Evolutionary conservation across 73 alveolate species (phyloP), one percentile per base, ranked within the genome.

Genomic region (Paramecium pentaurelia): DNA sequence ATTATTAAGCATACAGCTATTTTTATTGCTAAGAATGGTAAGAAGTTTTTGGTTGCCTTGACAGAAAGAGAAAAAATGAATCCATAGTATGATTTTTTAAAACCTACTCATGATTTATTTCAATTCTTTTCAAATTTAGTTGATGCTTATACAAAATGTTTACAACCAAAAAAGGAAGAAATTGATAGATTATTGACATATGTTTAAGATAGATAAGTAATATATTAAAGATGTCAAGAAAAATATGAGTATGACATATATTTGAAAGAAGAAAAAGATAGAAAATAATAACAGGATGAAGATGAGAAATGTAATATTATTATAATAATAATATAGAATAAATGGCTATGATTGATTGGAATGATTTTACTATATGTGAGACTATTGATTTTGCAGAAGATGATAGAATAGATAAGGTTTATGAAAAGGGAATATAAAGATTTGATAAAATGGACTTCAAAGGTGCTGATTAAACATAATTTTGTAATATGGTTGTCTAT

Each of bases 21-120:
- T 86, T 98, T 97, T 88, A 98, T 97, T 11, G 99, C 99, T 28
- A 96, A 96, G 90, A 97, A 98, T 92, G 99, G 99, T n/a, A 96
- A 95, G 93, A 97, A 98, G 83, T 98, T 97, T 96, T 95, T 98
- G 90, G 86, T 95, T 51, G 99, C 97, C 77, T 90, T 98, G 86
- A 97, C 97, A 37, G 97, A 95, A 86, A 93, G 99, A 86, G 99
- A 97, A 94, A 93, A 93, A 71, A 94, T 96, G 90, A 98, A 98
- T 95, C 99, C 99, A 9, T 97, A 98, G 88, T 98, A 97, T 93
- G 99, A 96, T 75, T 98, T 98, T 93, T 86, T 98, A 93, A 98
- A 98, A 95, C 99, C 99, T 4, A 98, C 98, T 70, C 99, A 97
- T 92, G 97, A 97, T 27, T 95, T 98, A 58, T 98, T 98, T 93